phyloP scores from a whole-genome alignment of 495 filamentous ascomycete genomes.

The Schizothecium vesticola region DNA sequence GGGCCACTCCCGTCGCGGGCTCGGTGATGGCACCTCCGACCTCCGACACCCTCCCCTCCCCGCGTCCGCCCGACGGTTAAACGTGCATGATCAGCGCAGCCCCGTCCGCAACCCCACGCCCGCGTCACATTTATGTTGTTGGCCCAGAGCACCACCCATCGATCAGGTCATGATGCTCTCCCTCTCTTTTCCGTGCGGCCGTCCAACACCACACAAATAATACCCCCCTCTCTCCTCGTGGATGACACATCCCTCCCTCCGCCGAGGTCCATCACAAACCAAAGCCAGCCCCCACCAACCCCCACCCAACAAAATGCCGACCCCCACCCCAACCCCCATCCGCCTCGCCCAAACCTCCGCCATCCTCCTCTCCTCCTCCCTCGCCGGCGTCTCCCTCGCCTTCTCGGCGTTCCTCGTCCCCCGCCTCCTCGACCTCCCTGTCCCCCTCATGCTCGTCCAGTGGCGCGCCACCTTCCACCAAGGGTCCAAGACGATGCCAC shows the following conservation, averaged over 20 bases:
- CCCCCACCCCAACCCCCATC: conserved; percentile 16
- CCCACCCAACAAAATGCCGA: conserved; percentile 9
- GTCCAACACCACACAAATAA: neutral
- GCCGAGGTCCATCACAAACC: too few relatives aligned
- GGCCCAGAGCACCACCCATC: neutral
- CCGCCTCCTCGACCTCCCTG: conserved; percentile 47
- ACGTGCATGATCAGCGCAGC: neutral
- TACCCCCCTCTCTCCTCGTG: neutral
- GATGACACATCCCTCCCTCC: neutral
- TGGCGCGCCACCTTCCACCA: conserved; percentile 37
- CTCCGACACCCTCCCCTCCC: neutral
- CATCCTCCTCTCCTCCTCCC: conserved; percentile 41
- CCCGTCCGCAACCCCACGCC: neutral
- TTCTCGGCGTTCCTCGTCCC: conserved; percentile 44
- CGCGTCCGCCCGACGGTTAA: neutral
- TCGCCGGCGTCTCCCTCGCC: conserved; percentile 37
- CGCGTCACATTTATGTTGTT: neutral
- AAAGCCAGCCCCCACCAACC: neutral
- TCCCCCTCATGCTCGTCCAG: conserved; percentile 46
- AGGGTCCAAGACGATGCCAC: conserved; percentile 32
- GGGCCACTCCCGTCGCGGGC: neutral
- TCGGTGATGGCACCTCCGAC: neutral
- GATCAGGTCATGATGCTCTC: neutral
- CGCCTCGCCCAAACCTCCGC: conserved; percentile 43
- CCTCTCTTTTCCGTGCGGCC: neutral